Evolutionary conservation across 2,329 filamentous ascomycete species (phyloP).

Genomic region (Sclerotinia nivalis): DNA sequence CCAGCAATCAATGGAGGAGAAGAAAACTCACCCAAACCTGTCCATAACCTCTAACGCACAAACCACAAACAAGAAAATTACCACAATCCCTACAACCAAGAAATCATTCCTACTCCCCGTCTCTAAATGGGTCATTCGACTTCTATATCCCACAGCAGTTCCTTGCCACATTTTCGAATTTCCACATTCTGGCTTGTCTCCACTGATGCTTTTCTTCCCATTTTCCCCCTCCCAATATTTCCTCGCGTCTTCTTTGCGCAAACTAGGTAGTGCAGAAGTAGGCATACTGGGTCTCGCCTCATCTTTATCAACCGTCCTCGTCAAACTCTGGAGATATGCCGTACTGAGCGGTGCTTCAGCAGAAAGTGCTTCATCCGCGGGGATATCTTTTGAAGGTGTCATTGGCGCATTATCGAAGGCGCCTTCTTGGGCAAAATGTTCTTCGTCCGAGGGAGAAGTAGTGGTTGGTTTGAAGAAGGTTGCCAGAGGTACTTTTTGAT

Average conservation of each 20-base stretch:
- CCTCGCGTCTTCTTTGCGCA: conserved; percentile 32
- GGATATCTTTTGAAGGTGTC: conserved; percentile 29
- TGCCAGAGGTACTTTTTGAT: conserved; percentile 28
- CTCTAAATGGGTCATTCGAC: conserved; percentile 21
- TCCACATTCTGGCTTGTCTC: conserved; percentile 8
- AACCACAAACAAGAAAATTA: conserved; percentile 35
- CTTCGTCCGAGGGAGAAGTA: not conserved
- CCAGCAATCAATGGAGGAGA: not conserved
- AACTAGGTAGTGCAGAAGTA: conserved; percentile 30
- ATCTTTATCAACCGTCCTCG: conserved; percentile 16
- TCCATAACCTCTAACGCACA: conserved; percentile 31
- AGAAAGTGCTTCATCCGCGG: conserved; percentile 33
- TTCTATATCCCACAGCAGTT: conserved; percentile 17
- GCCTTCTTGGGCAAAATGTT: conserved; percentile 21
- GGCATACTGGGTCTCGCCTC: conserved; percentile 31
- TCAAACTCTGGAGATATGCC: conserved; percentile 34
- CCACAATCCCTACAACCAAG: conserved; percentile 38
- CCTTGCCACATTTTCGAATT: conserved; percentile 16
- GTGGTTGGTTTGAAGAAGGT: conserved; percentile 3
- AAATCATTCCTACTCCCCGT: conserved; percentile 32
- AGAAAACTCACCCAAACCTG: conserved; percentile 17
- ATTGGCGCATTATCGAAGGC: conserved; percentile 36
- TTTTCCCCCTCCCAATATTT: conserved; percentile 32
- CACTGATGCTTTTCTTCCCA: not conserved
- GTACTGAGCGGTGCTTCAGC: conserved; percentile 31